Percentiles rank a stretch among this genome's conserved stretches.
Evolutionary conservation across 257 asterid species (phyloP).

Genomic region (Fraxinus pennsylvanica): DNA sequence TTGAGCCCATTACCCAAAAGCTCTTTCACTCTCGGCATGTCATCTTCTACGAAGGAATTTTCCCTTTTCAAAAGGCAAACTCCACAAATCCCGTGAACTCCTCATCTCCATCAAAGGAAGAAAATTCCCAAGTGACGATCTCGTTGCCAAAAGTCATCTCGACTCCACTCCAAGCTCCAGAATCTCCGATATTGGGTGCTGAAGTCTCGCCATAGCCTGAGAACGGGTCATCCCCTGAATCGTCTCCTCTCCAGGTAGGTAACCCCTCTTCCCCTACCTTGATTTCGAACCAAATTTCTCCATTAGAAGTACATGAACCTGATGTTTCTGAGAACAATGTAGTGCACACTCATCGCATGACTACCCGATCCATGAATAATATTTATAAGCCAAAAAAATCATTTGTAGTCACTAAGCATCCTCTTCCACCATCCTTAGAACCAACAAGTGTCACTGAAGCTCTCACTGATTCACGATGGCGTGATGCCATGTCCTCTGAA

Average conservation of each 20-base stretch:
- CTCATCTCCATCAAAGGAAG: neutral
- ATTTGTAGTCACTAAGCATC: neutral
- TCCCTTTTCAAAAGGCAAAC: neutral
- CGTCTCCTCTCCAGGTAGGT: neutral
- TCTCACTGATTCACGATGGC: neutral
- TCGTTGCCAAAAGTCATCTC: neutral
- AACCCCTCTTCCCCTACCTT: neutral
- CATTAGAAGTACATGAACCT: neutral
- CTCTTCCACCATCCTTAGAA: neutral
- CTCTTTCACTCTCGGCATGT: constrained; percentile 3
- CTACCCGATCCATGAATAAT: neutral
- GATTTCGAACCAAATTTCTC: neutral
- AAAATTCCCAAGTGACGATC: too few species aligned
- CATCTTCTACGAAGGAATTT: constrained; percentile 1
- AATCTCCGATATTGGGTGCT: neutral
- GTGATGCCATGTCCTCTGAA: too few species aligned
- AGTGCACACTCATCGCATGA: neutral
- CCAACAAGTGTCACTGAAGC: neutral
- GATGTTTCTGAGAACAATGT: neutral
- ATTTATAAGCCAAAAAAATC: neutral
- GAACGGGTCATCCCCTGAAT: constrained; percentile 5
- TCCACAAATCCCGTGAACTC: neutral
- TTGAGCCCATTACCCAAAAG: neutral
- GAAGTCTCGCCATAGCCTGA: neutral
- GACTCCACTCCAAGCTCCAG: neutral